Percentiles rank a stretch among this genome's conserved stretches.
Conservation (phyloP, 2,329 filamentous ascomycete genomes). For the Trichothecium roseum region DNA sequence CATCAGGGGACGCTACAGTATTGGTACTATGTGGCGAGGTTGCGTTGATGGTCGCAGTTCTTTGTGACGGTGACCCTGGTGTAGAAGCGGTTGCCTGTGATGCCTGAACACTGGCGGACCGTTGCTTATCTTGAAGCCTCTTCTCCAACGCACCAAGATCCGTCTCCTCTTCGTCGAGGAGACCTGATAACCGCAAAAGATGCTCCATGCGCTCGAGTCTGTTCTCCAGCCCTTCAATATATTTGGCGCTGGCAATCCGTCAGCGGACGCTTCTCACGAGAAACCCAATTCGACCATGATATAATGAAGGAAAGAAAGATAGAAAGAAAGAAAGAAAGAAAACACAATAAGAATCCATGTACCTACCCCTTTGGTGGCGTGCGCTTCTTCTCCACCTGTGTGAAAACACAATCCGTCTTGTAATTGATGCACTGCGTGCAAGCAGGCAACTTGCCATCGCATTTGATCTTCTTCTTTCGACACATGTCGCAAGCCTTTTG, state of each 20-base stretch:
- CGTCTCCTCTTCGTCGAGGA: conserved; percentile 77
- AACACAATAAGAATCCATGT: not conserved
- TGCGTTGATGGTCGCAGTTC: conserved; percentile 30
- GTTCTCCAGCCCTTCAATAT: conserved; percentile 95
- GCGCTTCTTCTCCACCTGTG: conserved; percentile 97
- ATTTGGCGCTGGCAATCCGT: conserved; percentile 93
- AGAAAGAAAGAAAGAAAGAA: too few relatives aligned
- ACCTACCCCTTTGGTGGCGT: conserved; percentile 89
- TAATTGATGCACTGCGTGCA: conserved; percentile 97
- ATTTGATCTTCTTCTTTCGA: conserved; percentile 94
- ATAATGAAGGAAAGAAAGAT: too few relatives aligned
- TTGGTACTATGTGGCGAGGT: conserved; percentile 46
- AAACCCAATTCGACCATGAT: too few relatives aligned
- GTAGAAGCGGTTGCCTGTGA: conserved; percentile 36
- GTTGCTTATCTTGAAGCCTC: conserved; percentile 49
- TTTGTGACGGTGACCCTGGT: conserved; percentile 40
- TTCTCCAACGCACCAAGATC: conserved; percentile 85
- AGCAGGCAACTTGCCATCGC: conserved; percentile 87
- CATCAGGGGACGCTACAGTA: conserved; percentile 43
- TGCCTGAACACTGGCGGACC: conserved; percentile 32
- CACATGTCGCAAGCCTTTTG: conserved; percentile 96
- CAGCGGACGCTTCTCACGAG: too few relatives aligned
- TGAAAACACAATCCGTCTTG: conserved; percentile 96
- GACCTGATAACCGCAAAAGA: conserved; percentile 72
- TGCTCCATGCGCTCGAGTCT: conserved; percentile 93